Conservation (phyloP, 192 early-diverging fungal genomes). For the Cetraspora pellucida region DNA sequence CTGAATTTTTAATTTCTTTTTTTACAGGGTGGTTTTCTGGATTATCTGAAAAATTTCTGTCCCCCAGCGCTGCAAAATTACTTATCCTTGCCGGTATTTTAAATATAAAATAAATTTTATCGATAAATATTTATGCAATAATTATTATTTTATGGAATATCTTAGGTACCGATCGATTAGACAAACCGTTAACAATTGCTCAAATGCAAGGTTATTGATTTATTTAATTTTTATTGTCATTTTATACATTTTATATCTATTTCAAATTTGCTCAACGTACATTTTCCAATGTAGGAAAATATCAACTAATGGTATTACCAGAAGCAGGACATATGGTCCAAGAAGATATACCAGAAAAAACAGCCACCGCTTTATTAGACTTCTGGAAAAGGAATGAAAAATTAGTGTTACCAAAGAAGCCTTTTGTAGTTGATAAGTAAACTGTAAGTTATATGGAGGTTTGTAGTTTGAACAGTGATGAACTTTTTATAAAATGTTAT, state of each 20-base stretch:
- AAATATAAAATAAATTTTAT: constrained; percentile 1
- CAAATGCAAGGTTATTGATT: constrained; percentile 71
- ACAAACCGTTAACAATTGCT: constrained; percentile 74
- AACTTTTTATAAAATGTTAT: too few species aligned
- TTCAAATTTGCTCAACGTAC: constrained; percentile 11
- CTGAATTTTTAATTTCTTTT: background rate
- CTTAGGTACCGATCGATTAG: constrained; percentile 69
- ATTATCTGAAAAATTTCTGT: constrained; percentile 71
- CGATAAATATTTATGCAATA: background rate
- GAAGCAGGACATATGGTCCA: constrained; percentile 74
- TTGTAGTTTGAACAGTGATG: too few species aligned
- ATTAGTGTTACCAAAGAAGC: constrained; percentile 39
- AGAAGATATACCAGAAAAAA: constrained; percentile 67
- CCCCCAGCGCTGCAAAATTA: constrained; percentile 60
- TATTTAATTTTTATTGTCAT: background rate
- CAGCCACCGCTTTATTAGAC: constrained; percentile 57
- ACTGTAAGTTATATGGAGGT: too few species aligned
- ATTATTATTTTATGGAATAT: background rate
- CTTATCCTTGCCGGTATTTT: constrained; percentile 66
- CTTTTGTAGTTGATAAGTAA: background rate
- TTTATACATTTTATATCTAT: background rate
- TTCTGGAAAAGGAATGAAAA: constrained; percentile 73
- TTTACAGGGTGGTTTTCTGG: constrained; percentile 52
- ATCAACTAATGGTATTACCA: constrained; percentile 69
- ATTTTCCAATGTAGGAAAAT: constrained; percentile 56